Conservation (phyloP, 2,329 filamentous ascomycete species). For the Cyanodermella asteris region DNA sequence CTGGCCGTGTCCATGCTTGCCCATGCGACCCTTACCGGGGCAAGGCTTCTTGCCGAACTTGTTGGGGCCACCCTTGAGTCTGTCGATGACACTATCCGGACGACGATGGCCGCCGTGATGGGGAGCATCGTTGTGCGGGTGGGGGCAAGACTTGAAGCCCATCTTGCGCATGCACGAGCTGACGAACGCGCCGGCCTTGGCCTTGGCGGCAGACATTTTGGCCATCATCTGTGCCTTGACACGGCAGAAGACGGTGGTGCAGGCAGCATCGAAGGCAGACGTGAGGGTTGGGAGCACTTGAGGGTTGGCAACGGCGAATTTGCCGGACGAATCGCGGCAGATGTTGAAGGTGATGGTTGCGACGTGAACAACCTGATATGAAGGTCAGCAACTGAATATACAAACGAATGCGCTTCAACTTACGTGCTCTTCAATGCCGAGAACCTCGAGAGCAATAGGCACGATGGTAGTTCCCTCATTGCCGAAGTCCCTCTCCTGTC, state of each 20-base stretch:
- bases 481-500: too few relatives aligned
- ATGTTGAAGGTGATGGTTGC: too few relatives aligned
- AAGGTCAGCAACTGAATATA: too few relatives aligned
- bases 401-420: too few relatives aligned
- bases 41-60: constrained; percentile 1
- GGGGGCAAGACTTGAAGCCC: constrained; percentile 6
- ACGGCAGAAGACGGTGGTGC: constrained; percentile 7
- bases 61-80: constrained; percentile 1
- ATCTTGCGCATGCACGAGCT: constrained; percentile 6
- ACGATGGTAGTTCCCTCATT: too few relatives aligned
- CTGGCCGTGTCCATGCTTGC: constrained; percentile 1
- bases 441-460: too few relatives aligned
- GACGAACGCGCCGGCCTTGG: constrained; percentile 5
- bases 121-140: constrained; percentile 3
- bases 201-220: constrained; percentile 3
- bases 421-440: too few relatives aligned
- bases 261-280: constrained; percentile 6
- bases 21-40: constrained; percentile 4
- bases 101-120: constrained; percentile 1
- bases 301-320: too few relatives aligned
- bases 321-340: too few relatives aligned
- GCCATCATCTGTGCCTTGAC: constrained; percentile 6
- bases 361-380: too few relatives aligned
- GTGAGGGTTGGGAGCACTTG: constrained; percentile 4
- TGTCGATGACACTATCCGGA: constrained; percentile 1